Evolutionary conservation across 2,329 filamentous ascomycete genomes (phyloP).

Genomic region (Colletotrichum sp.): DNA sequence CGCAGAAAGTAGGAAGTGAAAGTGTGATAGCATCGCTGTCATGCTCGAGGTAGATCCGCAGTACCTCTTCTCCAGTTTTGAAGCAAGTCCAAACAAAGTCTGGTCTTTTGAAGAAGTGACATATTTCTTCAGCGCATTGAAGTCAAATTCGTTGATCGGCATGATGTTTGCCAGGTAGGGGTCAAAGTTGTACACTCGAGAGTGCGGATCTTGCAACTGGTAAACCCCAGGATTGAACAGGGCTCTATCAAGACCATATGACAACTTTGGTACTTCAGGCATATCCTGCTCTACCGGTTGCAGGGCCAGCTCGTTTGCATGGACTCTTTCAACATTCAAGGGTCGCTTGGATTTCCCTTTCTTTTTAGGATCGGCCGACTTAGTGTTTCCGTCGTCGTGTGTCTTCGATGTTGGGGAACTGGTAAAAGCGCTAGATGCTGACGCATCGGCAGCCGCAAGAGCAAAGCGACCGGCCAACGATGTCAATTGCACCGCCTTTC

Average conservation of each 20-base stretch:
- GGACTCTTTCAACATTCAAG: neutral
- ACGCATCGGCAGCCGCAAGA: neutral
- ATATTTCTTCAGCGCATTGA: slow-evolving; percentile 82
- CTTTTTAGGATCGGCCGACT: neutral
- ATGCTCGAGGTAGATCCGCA: slow-evolving; percentile 97
- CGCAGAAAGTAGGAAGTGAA: slow-evolving; percentile 87
- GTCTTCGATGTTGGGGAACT: neutral
- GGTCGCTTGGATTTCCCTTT: neutral
- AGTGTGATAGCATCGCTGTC: slow-evolving; percentile 86
- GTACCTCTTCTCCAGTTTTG: slow-evolving; percentile 75
- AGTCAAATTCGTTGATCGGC: slow-evolving; percentile 93
- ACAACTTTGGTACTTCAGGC: slow-evolving; percentile 61
- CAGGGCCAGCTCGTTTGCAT: slow-evolving; percentile 25
- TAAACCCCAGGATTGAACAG: slow-evolving; percentile 96
- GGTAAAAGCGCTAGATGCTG: neutral
- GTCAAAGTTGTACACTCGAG: slow-evolving; percentile 94
- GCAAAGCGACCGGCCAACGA: neutral
- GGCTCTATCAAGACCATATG: slow-evolving; percentile 84
- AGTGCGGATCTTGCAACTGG: slow-evolving; percentile 85
- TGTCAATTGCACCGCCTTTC: neutral
- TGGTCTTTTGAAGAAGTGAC: slow-evolving; percentile 89
- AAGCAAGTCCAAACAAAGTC: slow-evolving; percentile 72
- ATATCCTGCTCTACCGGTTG: slow-evolving; percentile 36
- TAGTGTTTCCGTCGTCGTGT: neutral
- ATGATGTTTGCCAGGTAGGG: slow-evolving; percentile 93